Evolutionary conservation across 495 filamentous ascomycete species (phyloP).

Genomic region (Trichoderma erinaceum): DNA sequence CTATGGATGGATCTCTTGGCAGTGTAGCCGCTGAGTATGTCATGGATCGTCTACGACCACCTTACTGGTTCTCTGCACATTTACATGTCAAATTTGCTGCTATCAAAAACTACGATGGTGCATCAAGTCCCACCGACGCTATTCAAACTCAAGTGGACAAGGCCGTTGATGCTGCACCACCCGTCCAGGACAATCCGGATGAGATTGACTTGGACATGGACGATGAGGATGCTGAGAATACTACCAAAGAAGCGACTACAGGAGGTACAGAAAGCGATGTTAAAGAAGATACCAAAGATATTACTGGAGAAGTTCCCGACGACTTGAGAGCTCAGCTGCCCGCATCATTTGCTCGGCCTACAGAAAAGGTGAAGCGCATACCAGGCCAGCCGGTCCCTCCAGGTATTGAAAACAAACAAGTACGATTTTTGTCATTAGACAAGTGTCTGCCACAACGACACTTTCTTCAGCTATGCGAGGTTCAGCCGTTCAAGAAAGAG

Average conservation of each 20-base stretch:
- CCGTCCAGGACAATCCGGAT: conserved; percentile 37
- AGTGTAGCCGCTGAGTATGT: conserved; percentile 70
- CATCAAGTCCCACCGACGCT: conserved; percentile 6
- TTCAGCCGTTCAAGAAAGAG: conserved; percentile 37
- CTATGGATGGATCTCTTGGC: conserved; percentile 63
- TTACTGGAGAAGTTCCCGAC: conserved; percentile 28
- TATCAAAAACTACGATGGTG: conserved; percentile 56
- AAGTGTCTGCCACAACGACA: conserved; percentile 72
- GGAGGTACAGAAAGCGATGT: background rate
- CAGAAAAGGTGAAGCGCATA: conserved; percentile 19
- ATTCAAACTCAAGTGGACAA: background rate
- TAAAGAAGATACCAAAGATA: conserved; percentile 9
- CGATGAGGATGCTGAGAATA: conserved; percentile 37
- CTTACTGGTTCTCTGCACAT: conserved; percentile 92
- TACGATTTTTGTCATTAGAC: conserved; percentile 82
- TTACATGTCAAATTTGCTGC: conserved; percentile 82
- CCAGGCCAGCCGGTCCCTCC: conserved; percentile 42
- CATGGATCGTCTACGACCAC: conserved; percentile 71
- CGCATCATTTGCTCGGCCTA: conserved; percentile 47
- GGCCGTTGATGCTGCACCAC: background rate
- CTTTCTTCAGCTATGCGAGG: conserved; percentile 72
- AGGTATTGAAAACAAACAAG: conserved; percentile 65
- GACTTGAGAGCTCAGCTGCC: conserved; percentile 61
- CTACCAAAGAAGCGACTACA: background rate
- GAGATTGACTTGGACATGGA: conserved; percentile 53